Evolutionary conservation across 176 grass and related monocot species (phyloP), one percentile per base, ranked within the genome.

Genomic region (Oryza punctata): DNA sequence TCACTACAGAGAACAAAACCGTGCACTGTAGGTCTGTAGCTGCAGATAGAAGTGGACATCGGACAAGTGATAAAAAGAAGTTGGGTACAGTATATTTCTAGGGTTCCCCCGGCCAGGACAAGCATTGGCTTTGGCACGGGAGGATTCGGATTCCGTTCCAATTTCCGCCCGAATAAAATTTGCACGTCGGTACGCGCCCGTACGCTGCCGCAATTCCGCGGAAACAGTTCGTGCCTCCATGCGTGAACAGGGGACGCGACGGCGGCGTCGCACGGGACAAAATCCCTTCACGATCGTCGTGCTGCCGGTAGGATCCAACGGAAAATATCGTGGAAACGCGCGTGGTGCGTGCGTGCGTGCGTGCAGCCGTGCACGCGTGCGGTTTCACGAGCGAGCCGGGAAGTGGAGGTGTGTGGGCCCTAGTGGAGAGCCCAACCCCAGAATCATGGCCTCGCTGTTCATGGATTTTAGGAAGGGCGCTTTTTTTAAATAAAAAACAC

Each of bases 181-280:
- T 2, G 41, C 25, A 47, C 70, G 21, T 60, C 19, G 21, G 79
- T 60, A 40, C 41, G 12, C 38, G 40, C 52, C 59, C 84, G 76
- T 80, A 86, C 76, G 30, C 84, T 73, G 69, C 28, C 28, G 29
- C 68, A 18, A 86, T 73, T 52, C 84, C 69, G 60, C 45, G 70
- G 25, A 44, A 44, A 44, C 69, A 26, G 38, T 23, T 40, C 8
- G 10, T 10, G 21, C 2, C 54, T 60, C 54, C 54, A 60, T 21
- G 54, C 54, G 54, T 60, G 54, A 23, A 60, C 54, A 60, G 54
- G 12, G 1, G 54, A 60, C 54, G 76, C 69, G 69, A 86, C 69
- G 40, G 84, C 84, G 67, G 78, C 76, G 41, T 3, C 57, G 68
- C 57, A 10, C 38, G 21, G 76, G 84, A 79, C 76, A 86, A 86